Conservation (phyloP, 257 asterid species). For the Solanum megistacrolobum region DNA sequence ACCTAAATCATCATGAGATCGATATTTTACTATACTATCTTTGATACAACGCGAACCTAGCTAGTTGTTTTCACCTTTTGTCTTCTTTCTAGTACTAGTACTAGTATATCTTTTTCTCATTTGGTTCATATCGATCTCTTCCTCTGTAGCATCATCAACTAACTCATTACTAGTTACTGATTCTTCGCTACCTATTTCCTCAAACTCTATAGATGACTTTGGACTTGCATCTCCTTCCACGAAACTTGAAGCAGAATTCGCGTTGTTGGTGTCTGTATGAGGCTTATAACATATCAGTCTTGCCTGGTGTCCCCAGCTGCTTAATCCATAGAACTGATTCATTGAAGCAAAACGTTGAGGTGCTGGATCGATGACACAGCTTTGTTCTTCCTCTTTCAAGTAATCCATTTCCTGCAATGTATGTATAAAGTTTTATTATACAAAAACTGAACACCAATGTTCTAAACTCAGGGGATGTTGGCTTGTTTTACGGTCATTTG, state of each 20-base stretch:
- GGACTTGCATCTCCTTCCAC: constrained; percentile 19
- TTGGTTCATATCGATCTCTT: constrained; percentile 16
- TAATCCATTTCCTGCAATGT: constrained; percentile 15
- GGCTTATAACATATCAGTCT: constrained; percentile 55
- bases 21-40: background rate
- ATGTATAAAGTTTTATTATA: no score
- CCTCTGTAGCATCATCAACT: background rate
- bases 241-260: constrained; percentile 36
- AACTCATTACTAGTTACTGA: background rate
- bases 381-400: background rate
- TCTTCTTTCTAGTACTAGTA: constrained; percentile 7
- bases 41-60: constrained; percentile 1
- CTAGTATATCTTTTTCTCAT: constrained; percentile 46
- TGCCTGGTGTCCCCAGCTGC: constrained; percentile 64
- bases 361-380: background rate
- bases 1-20: background rate
- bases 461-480: background rate
- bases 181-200: constrained; percentile 6
- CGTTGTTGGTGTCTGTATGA: constrained; percentile 29
- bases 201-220: background rate
- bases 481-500: background rate
- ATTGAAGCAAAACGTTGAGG: background rate
- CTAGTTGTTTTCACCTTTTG: constrained; percentile 9
- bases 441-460: background rate
- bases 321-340: constrained; percentile 25